A percentile compares a stretch with the other conserved stretches of the same genome.
These are phyloP conservation scores for Kernera saxatilis DNA, from an alignment of 345 rosid species.

Conservation along the genomic window DNA sequence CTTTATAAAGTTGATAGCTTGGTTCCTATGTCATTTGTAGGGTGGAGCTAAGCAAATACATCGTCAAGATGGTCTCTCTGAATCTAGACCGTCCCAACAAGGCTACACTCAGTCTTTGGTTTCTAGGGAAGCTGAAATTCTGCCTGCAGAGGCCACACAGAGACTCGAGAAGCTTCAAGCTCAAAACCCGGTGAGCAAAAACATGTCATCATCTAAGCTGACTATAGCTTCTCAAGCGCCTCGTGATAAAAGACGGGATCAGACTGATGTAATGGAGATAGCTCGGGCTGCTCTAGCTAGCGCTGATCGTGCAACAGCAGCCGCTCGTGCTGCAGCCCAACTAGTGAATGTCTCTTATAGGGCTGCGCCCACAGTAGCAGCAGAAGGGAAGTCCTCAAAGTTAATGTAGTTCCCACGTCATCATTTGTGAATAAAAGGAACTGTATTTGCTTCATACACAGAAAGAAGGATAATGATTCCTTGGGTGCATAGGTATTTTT, in stretches of 20 bases:
- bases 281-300: constrained; percentile 81
- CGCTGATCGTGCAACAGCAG: constrained; percentile 74
- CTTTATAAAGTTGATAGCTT: neutral
- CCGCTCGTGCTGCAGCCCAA: constrained; percentile 86
- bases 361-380: constrained; percentile 24
- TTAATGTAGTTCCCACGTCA: neutral
- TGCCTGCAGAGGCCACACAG: constrained; percentile 21
- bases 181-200: constrained; percentile 26
- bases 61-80: constrained; percentile 34
- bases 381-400: constrained; percentile 35
- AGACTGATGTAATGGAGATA: constrained; percentile 57
- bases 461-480: neutral
- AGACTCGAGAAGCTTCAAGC: constrained; percentile 34
- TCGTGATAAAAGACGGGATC: constrained; percentile 11
- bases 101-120: constrained; percentile 30
- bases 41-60: constrained; percentile 63
- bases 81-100: constrained; percentile 32
- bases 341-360: constrained; percentile 54
- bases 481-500: neutral
- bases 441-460: constrained; percentile 6
- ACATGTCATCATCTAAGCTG: constrained; percentile 10
- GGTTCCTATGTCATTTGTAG: constrained; percentile 31
- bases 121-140: constrained; percentile 37
- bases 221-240: constrained; percentile 5
- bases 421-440: neutral